Evolutionary conservation across 495 filamentous ascomycete species (phyloP).

Genomic region (Melanomma pulvis-pyrius): DNA sequence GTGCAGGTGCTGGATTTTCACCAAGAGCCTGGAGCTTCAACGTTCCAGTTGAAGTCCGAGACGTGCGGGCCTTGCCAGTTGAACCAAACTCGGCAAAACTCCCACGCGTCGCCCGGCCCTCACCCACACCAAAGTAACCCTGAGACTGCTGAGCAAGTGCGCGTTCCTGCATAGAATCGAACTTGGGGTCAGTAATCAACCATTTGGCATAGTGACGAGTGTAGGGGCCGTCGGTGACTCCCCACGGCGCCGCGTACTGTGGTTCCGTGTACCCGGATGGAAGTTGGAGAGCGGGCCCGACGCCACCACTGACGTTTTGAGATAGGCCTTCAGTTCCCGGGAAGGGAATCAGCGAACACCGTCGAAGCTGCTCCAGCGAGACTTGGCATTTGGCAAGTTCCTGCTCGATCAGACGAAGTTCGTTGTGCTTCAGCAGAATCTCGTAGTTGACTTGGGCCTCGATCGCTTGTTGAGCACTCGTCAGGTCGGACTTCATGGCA

Average conservation of each 20-base stretch:
- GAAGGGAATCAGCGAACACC: slow-evolving; percentile 88
- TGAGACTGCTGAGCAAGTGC: slow-evolving; percentile 22
- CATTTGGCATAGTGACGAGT: slow-evolving; percentile 90
- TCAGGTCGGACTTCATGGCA: slow-evolving; percentile 33
- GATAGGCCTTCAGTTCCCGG: slow-evolving; percentile 65
- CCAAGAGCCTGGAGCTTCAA: slow-evolving; percentile 66
- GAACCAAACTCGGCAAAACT: slow-evolving; percentile 62
- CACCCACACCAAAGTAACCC: slow-evolving; percentile 44
- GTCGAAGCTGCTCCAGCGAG: slow-evolving; percentile 90
- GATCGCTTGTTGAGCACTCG: slow-evolving; percentile 66
- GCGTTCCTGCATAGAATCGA: slow-evolving; percentile 57
- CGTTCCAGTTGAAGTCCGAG: slow-evolving; percentile 40
- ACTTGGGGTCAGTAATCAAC: slow-evolving; percentile 85
- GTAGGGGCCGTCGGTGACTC: slow-evolving; percentile 89
- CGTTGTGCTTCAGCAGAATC: slow-evolving; percentile 90
- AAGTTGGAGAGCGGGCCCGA: slow-evolving; percentile 65
- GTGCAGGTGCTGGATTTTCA: slow-evolving; percentile 36
- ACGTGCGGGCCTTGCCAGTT: slow-evolving; percentile 60
- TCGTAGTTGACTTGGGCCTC: slow-evolving; percentile 87
- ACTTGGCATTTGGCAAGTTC: slow-evolving; percentile 95
- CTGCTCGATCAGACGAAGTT: slow-evolving; percentile 91
- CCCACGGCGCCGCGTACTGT: slow-evolving; percentile 76
- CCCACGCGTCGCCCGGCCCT: slow-evolving; percentile 74
- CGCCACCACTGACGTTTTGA: slow-evolving; percentile 68
- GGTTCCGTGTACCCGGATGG: slow-evolving; percentile 63